A percentile compares a stretch with the other conserved stretches of the same genome.
Evolutionary conservation across 2,329 filamentous ascomycete species (phyloP).

Genomic region (Rutstroemia sp.): DNA sequence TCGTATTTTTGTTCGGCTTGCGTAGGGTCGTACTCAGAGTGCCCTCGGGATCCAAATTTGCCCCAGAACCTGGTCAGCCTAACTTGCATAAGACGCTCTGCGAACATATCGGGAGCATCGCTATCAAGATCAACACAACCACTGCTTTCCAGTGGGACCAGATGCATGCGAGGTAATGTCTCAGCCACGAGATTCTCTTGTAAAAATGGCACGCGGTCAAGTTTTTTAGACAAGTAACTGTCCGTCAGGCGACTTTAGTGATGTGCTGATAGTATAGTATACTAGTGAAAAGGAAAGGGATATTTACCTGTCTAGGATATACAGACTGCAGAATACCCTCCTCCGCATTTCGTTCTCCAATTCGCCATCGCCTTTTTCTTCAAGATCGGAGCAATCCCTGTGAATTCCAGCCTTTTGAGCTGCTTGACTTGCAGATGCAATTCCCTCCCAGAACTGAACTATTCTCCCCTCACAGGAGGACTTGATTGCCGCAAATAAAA

Average conservation of each 20-base stretch:
- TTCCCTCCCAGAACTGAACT: not conserved
- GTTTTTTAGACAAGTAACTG: not conserved
- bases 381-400: not conserved
- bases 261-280: not conserved
- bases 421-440: not conserved
- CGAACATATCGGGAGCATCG: not conserved
- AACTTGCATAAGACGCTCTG: not conserved
- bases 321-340: not conserved
- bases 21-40: not conserved
- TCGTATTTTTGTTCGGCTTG: not conserved
- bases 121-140: not conserved
- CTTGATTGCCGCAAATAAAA: not conserved
- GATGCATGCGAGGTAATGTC: not conserved
- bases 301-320: not conserved
- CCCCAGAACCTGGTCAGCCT: not conserved
- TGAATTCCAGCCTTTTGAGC: slow-evolving; percentile 1
- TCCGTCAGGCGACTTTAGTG: not conserved
- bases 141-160: not conserved
- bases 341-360: not conserved
- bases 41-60: not conserved
- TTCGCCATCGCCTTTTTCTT: not conserved
- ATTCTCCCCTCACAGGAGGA: not conserved
- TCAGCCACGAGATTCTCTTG: not conserved
- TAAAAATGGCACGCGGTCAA: not conserved
- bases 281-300: not conserved